Evolutionary conservation across 2,329 filamentous ascomycete genomes (phyloP), one percentile per base, ranked within the genome.

Genomic region (Orbilia blumenaviensis): DNA sequence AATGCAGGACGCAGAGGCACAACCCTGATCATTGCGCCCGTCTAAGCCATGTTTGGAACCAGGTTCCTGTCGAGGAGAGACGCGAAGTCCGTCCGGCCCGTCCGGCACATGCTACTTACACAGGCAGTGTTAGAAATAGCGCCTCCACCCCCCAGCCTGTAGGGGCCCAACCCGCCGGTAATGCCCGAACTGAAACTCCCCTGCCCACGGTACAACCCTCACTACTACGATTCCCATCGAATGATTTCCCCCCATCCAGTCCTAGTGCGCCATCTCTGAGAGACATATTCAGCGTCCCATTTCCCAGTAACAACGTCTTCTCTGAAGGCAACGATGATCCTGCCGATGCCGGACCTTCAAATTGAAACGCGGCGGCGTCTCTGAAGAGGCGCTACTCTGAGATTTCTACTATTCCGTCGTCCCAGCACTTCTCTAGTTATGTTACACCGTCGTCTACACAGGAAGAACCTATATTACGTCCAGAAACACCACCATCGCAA

Each of bases 341-440:
- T 18, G 72, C 42, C 41, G 72, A 76, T 38, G 46, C 72, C 3
- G 64, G 62, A 12, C 41, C 58, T 69, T 69, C 72, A 16, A 64
- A 69, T 76, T 76, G 72, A 76, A 76, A 34, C 72, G 72, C 38
- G 64, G 72, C 38, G 34, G 72, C 64, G 58, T 76, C 72, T 54
- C 72, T 64, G 12, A 76, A 76, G 64, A 76, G 72, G 36, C 64
- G 72, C 64, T 76, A 76, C 72, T 76, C 72, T 10, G 64, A 76
- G 23, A 69, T 76, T 63, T 67, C 56, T 52, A 60, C 64, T n/a
- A 56, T 56, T 25, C 38, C 50, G 29, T 68, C 48, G 41, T 66
- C 72, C 34, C 72, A 68, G 21, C 25, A 50, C 34, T 34, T 50
- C 10, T 66, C 64, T 12, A 60, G 60, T 48, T 66, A 76, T 64